Conservation (phyloP, 2,329 filamentous ascomycete genomes). For the Phialophora verrucosa region DNA sequence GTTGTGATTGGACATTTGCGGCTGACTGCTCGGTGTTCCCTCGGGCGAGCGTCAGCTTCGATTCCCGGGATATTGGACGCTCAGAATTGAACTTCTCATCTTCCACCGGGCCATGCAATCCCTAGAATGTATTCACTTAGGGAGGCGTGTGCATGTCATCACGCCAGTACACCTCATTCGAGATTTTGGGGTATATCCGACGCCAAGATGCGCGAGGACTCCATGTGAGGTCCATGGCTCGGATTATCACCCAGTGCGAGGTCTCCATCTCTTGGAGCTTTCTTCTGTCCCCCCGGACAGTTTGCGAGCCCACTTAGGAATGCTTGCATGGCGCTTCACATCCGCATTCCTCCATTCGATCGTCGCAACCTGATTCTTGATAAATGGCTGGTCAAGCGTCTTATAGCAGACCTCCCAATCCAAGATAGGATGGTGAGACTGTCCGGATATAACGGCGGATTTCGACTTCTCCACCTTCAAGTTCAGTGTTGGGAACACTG, state of each 20-base stretch:
- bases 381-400: constrained; percentile 24
- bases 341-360: constrained; percentile 24
- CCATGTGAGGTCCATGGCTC: not conserved
- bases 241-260: not conserved
- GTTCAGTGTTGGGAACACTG: constrained; percentile 36
- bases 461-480: constrained; percentile 8
- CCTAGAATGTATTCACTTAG: not conserved
- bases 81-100: not conserved
- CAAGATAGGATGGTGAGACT: constrained; percentile 3
- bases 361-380: constrained; percentile 13
- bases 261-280: not conserved
- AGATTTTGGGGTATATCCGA: constrained; percentile 8
- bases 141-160: not conserved
- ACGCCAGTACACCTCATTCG: not conserved
- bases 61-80: not conserved
- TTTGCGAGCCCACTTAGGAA: not conserved
- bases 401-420: constrained; percentile 34
- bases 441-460: not conserved
- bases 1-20: not conserved
- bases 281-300: not conserved
- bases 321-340: not conserved
- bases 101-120: not conserved
- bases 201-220: not conserved
- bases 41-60: not conserved
- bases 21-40: not conserved